phyloP scores from a whole-genome alignment of 305 asterid genomes.

The Solanum hybrid region DNA sequence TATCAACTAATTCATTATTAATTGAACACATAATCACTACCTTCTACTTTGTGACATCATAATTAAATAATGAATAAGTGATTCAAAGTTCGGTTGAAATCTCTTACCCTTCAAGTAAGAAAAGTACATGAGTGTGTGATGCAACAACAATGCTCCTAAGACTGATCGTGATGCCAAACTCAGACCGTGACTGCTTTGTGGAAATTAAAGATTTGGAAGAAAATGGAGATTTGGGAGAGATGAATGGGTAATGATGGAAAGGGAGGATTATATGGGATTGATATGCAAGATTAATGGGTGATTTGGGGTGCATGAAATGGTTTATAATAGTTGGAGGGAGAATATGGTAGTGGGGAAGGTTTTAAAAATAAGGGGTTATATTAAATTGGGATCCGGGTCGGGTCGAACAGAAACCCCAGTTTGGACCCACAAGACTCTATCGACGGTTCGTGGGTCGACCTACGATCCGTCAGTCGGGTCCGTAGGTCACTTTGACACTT shows the following conservation, averaged over 20 bases:
- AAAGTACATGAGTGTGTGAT: background rate
- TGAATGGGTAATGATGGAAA: background rate
- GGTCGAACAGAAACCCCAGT: no score
- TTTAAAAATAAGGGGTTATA: no score
- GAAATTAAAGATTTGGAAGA: background rate
- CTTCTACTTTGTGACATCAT: background rate
- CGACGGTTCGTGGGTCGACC: no score
- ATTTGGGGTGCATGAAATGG: background rate
- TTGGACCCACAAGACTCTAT: no score
- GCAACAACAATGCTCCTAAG: background rate
- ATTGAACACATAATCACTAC: background rate
- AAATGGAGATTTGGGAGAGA: background rate
- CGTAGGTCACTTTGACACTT: no score
- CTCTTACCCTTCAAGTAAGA: background rate
- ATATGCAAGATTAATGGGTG: background rate
- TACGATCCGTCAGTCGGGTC: no score
- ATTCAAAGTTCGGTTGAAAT: background rate
- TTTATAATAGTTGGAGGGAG: background rate
- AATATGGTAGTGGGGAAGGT: no score
- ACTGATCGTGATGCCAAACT: background rate
- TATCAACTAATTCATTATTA: no score
- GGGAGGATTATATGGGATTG: background rate
- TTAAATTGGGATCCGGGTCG: no score
- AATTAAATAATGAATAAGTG: background rate
- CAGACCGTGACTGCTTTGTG: background rate